phyloP scores from a whole-genome alignment of 2,329 filamentous ascomycete species.

The Paecilomyces formosus region DNA sequence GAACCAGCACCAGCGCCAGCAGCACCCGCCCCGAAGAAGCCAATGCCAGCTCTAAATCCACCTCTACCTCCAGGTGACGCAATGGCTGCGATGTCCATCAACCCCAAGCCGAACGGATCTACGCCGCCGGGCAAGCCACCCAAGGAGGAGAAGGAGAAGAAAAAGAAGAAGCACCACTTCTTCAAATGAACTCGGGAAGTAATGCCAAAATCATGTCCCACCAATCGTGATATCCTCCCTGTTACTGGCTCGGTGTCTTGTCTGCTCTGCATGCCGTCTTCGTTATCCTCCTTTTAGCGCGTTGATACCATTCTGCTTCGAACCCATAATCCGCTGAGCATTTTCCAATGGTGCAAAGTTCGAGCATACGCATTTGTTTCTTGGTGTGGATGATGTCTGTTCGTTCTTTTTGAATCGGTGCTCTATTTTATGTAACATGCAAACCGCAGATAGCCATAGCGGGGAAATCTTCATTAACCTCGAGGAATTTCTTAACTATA shows the following conservation, averaged over 20 bases:
- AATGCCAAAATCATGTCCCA: not conserved
- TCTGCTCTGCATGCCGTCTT: not conserved
- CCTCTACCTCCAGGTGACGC: conserved; percentile 9
- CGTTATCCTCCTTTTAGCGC: conserved; percentile 9
- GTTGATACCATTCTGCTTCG: conserved; percentile 26
- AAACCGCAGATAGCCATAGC: not conserved
- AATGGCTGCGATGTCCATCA: conserved; percentile 12
- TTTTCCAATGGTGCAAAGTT: not conserved
- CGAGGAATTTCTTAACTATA: not conserved
- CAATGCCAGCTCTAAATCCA: not conserved
- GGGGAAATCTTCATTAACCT: not conserved
- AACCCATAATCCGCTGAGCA: not conserved
- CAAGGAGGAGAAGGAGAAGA: conserved; percentile 46
- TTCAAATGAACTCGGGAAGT: conserved; percentile 28
- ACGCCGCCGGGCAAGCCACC: conserved; percentile 42
- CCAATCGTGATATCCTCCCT: not conserved
- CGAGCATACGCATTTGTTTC: not conserved
- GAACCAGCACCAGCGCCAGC: conserved; percentile 51
- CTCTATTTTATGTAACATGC: not conserved
- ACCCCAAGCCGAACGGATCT: conserved; percentile 6
- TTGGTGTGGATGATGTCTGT: not conserved
- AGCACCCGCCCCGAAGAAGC: not conserved
- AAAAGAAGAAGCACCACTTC: conserved; percentile 53
- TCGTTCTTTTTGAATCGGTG: not conserved
- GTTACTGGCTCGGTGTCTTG: not conserved